phyloP scores from a whole-genome alignment of 495 filamentous ascomycete species.

The Astrocystis sublimbata region DNA sequence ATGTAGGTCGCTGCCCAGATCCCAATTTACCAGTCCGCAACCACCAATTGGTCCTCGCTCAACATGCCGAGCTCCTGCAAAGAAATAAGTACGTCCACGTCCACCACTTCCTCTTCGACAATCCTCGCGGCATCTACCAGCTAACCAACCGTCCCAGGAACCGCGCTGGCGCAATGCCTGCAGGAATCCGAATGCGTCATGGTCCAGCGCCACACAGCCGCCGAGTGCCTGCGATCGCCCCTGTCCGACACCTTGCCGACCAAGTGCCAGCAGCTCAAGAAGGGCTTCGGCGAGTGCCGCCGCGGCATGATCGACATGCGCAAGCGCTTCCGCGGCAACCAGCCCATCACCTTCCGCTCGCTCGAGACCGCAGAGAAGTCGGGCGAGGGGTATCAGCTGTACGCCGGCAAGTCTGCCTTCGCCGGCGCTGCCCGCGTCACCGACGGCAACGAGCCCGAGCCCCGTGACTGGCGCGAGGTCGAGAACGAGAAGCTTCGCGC shows the following conservation, averaged over 20 bases:
- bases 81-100: constrained; percentile 75
- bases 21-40: background rate
- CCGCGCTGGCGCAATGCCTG: constrained; percentile 89
- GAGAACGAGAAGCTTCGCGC: constrained; percentile 56
- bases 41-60: background rate
- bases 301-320: constrained; percentile 98
- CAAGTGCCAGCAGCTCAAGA: constrained; percentile 89
- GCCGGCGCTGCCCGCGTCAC: constrained; percentile 51
- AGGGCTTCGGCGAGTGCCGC: constrained; percentile 92
- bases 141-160: constrained; percentile 56
- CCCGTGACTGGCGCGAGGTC: constrained; percentile 55
- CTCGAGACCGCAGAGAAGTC: constrained; percentile 61
- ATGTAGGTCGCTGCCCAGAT: background rate
- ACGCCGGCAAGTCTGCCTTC: constrained; percentile 76
- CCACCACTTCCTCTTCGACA: background rate
- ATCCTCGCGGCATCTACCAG: constrained; percentile 7
- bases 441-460: constrained; percentile 52
- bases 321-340: constrained; percentile 96
- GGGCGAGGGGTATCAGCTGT: constrained; percentile 65
- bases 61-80: constrained; percentile 93
- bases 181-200: constrained; percentile 95
- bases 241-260: constrained; percentile 75
- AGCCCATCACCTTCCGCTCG: constrained; percentile 66
- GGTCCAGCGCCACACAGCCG: constrained; percentile 78
- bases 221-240: constrained; percentile 84